These are phyloP conservation scores for Phanerodontia chrysosporium DNA, from an alignment of 768 basidiomycete species.

Conservation along the genomic window DNA sequence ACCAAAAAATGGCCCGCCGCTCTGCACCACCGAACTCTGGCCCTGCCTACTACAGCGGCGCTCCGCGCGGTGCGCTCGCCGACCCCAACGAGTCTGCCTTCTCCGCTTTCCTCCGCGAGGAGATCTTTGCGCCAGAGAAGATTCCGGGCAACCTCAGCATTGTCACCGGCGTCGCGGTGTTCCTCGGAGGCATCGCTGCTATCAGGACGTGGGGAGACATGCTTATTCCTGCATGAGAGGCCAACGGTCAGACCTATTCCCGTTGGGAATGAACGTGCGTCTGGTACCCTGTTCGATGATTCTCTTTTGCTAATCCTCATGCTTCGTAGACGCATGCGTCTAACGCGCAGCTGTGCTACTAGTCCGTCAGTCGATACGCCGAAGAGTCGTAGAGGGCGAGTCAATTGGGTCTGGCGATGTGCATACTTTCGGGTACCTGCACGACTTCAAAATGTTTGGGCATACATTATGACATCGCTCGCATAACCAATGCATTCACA, in stretches of 20 bases:
- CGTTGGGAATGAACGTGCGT: background rate
- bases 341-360: no score
- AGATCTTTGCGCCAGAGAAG: conserved; percentile 73
- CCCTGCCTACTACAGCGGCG: conserved; percentile 48
- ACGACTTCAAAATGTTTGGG: no score
- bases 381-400: no score
- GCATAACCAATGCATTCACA: no score
- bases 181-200: conserved; percentile 64
- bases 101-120: conserved; percentile 49
- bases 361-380: no score
- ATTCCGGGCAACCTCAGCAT: conserved; percentile 70
- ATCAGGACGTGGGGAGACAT: conserved; percentile 77
- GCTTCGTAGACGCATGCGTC: no score
- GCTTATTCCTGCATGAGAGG: conserved; percentile 46
- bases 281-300: background rate
- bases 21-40: conserved; percentile 50
- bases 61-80: conserved; percentile 35
- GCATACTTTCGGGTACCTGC: no score
- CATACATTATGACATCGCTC: no score
- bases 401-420: no score
- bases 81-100: conserved; percentile 66
- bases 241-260: background rate
- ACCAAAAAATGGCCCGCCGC: conserved; percentile 63
- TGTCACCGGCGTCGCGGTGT: conserved; percentile 58
- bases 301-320: background rate